Base-by-base conservation (phyloP, 257 asterid species). In the Echites panduratus region DNA sequence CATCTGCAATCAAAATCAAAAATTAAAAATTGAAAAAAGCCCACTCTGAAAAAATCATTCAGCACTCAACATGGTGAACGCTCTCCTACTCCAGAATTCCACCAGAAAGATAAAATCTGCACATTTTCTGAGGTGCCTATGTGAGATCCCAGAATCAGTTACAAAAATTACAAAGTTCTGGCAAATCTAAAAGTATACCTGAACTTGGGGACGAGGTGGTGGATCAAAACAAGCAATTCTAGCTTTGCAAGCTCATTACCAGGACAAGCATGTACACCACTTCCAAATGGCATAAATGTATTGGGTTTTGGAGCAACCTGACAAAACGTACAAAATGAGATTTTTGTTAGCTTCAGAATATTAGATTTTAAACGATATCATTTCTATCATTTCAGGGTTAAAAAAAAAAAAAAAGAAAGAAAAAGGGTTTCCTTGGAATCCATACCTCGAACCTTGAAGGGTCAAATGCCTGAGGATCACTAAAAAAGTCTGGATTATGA, bases 161-260 rank as follows among this genome's bases (percentile, higher is more conserved):
- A 3, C 54, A 66, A 32, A n/a, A 32, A 32, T 32, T 32, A 32
- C 38, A 3, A 32, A 9, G 41, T 24, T 67, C 12, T 54, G 4
- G 32, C 13, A 26, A 58, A n/a, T 56, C 20, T 26, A 26, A 32
- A 32, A 4, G 65, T 12, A 9, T 79, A 88, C 98, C 97, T 89
- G 84, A 88, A 88, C 6, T 78, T 86, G 73, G 94, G 78, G 75
- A 87, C 75, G 12, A 93, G 85, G 77, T 93, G 96, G 81, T 93
- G 96, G 29, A 84, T 85, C 85, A 93, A 75, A 26, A 90, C 79
- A 68, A 90, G 84, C 81, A 93, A 88, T 82, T 90, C 96, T 41
- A 90, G 83, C 88, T 93, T 93, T 24, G 97, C 96, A 49, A 90
- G 93, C 74, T 90, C 92, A 63, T 90, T 90, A 32, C 98, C 98